These are phyloP conservation scores for Erysiphe neolycopersici DNA, from an alignment of 2,329 filamentous ascomycete species.

Conservation along the genomic window DNA sequence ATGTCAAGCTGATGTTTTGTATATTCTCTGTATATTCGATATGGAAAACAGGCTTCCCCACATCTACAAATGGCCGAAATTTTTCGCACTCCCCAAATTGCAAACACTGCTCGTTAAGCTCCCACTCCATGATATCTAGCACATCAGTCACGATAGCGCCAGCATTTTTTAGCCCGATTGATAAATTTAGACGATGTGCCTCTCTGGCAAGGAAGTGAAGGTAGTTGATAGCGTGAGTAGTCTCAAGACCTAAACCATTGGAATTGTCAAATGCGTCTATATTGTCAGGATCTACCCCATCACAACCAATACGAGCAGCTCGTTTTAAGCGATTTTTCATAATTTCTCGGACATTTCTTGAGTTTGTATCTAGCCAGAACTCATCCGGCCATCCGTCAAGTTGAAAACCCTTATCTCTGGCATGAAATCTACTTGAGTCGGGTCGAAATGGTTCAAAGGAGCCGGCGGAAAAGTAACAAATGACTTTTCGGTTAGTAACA, in stretches of 20 bases:
- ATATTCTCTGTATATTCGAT: constrained; percentile 37
- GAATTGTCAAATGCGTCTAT: constrained; percentile 39
- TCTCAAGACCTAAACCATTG: constrained; percentile 32
- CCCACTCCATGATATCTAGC: constrained; percentile 29
- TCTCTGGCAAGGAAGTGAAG: constrained; percentile 31
- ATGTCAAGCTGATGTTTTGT: not conserved
- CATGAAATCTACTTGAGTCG: constrained; percentile 25
- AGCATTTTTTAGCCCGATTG: constrained; percentile 44
- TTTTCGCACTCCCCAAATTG: constrained; percentile 30
- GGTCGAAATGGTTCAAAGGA: constrained; percentile 36
- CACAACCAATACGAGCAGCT: constrained; percentile 33
- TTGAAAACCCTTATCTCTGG: constrained; percentile 26
- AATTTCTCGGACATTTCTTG: constrained; percentile 30
- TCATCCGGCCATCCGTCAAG: constrained; percentile 40
- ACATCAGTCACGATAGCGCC: constrained; percentile 27
- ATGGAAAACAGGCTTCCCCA: constrained; percentile 42
- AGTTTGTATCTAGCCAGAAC: constrained; percentile 35
- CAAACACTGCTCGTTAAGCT: constrained; percentile 44
- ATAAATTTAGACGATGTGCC: constrained; percentile 26
- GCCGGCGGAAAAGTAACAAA: constrained; percentile 53
- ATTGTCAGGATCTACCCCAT: constrained; percentile 46
- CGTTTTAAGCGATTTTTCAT: constrained; percentile 33
- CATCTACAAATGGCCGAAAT: constrained; percentile 30
- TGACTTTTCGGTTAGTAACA: constrained; percentile 27
- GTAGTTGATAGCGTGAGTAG: constrained; percentile 28